These are phyloP conservation scores for Candida easanensis DNA, from an alignment of 805 yeast species.

Conservation along the genomic window DNA sequence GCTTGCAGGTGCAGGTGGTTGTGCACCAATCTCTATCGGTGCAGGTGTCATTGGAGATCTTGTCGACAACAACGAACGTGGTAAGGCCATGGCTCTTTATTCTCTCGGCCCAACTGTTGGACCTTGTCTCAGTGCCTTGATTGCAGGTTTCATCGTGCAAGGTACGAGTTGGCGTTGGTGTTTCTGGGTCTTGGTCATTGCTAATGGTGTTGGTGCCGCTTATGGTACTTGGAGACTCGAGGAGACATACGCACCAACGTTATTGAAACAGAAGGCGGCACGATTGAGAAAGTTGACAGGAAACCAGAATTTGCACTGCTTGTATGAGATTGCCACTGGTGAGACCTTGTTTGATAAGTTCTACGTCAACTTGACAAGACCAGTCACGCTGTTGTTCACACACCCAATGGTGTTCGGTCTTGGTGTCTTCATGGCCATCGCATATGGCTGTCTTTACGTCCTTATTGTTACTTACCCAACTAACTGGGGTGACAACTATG, in stretches of 20 bases:
- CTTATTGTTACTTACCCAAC: slow-evolving; percentile 59
- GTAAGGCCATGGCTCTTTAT: slow-evolving; percentile 54
- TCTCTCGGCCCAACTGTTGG: slow-evolving; percentile 51
- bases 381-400: slow-evolving; percentile 47
- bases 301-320: slow-evolving; percentile 52
- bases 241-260: slow-evolving; percentile 59
- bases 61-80: slow-evolving; percentile 49
- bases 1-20: slow-evolving; percentile 64
- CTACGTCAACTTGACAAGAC: slow-evolving; percentile 46
- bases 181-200: slow-evolving; percentile 54
- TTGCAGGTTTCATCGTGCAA: slow-evolving; percentile 54
- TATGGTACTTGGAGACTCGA: slow-evolving; percentile 42
- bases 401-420: slow-evolving; percentile 65
- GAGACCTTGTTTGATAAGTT: slow-evolving; percentile 39
- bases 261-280: slow-evolving; percentile 46
- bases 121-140: slow-evolving; percentile 58
- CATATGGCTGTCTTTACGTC: slow-evolving; percentile 64
- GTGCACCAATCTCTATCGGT: slow-evolving; percentile 66
- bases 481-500: slow-evolving; percentile 46
- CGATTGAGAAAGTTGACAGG: slow-evolving; percentile 51
- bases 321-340: slow-evolving; percentile 57
- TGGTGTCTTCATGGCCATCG: slow-evolving; percentile 62
- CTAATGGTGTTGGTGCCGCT: slow-evolving; percentile 47
- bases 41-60: slow-evolving; percentile 68
- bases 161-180: slow-evolving; percentile 60